A percentile compares a stretch with the other conserved stretches of the same genome.
Conservation (phyloP, 768 basidiomycete species). For the Tricholoma sp. region DNA sequence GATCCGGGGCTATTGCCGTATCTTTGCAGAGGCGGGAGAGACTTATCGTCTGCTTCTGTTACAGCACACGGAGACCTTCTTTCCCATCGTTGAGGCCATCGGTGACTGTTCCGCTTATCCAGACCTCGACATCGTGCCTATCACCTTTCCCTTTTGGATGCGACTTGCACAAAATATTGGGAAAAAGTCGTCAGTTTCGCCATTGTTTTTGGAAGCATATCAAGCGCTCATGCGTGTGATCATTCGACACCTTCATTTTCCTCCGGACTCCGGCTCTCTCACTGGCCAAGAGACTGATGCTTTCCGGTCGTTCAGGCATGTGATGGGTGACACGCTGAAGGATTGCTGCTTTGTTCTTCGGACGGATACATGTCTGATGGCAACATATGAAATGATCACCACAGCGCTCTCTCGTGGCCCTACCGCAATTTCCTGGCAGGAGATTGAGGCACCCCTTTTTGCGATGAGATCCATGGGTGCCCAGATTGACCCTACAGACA, state of each 20-base stretch:
- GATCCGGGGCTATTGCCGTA: slow-evolving; percentile 82
- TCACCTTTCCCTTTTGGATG: slow-evolving; percentile 99
- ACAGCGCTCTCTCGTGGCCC: slow-evolving; percentile 59
- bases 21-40: slow-evolving; percentile 97
- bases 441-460: slow-evolving; percentile 95
- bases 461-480: slow-evolving; percentile 98
- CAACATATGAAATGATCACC: slow-evolving; percentile 78
- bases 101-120: slow-evolving; percentile 87
- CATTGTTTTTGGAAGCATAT: slow-evolving; percentile 81
- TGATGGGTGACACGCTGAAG: slow-evolving; percentile 98
- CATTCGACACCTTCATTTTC: slow-evolving; percentile 89
- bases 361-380: slow-evolving; percentile 74
- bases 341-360: slow-evolving; percentile 96
- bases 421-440: slow-evolving; percentile 79
- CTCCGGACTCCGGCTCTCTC: slow-evolving; percentile 59
- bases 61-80: slow-evolving; percentile 87
- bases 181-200: slow-evolving; percentile 65
- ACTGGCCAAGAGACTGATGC: slow-evolving; percentile 85
- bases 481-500: slow-evolving; percentile 78
- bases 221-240: slow-evolving; percentile 78
- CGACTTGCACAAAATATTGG: slow-evolving; percentile 86
- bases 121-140: slow-evolving; percentile 93
- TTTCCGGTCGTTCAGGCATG: slow-evolving; percentile 92
- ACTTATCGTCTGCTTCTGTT: slow-evolving; percentile 87
- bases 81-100: slow-evolving; percentile 93